Percentiles rank a stretch among this genome's conserved stretches.
phyloP scores from a whole-genome alignment of 148 eudicot genomes.

The Pouteria glomerata region DNA sequence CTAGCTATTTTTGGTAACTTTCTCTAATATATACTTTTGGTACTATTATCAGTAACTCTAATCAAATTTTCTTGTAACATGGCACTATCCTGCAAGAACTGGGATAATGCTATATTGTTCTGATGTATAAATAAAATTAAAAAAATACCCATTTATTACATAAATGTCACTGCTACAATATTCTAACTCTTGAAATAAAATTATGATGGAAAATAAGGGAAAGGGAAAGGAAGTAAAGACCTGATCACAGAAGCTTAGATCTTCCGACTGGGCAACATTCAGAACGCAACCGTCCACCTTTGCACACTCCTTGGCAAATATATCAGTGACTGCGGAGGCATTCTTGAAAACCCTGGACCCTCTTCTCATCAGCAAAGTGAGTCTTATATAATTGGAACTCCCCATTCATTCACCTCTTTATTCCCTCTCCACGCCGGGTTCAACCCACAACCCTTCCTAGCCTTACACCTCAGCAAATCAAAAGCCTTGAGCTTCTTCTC shows the following conservation, averaged over 20 bases:
- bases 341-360: constrained; percentile 38
- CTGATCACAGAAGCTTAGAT: constrained; percentile 47
- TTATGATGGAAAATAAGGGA: neutral
- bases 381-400: constrained; percentile 21
- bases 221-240: constrained; percentile 10
- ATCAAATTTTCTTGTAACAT: no score
- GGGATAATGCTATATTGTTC: no score
- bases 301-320: constrained; percentile 31
- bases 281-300: constrained; percentile 33
- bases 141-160: no score
- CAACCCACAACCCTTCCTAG: constrained; percentile 28
- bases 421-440: constrained; percentile 14
- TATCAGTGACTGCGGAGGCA: constrained; percentile 19
- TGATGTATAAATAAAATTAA: no score
- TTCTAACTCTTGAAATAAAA: neutral
- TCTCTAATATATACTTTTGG: no score
- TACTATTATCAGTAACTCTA: no score
- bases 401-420: constrained; percentile 20
- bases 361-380: constrained; percentile 45
- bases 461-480: constrained; percentile 38
- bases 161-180: no score
- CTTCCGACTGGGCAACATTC: constrained; percentile 31
- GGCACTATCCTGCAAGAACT: no score
- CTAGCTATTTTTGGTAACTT: no score
- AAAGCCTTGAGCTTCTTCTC: constrained; percentile 22